These are phyloP conservation scores for Pythium aquatile DNA, from an alignment of 352 stramenopile species.

Conservation along the genomic window DNA sequence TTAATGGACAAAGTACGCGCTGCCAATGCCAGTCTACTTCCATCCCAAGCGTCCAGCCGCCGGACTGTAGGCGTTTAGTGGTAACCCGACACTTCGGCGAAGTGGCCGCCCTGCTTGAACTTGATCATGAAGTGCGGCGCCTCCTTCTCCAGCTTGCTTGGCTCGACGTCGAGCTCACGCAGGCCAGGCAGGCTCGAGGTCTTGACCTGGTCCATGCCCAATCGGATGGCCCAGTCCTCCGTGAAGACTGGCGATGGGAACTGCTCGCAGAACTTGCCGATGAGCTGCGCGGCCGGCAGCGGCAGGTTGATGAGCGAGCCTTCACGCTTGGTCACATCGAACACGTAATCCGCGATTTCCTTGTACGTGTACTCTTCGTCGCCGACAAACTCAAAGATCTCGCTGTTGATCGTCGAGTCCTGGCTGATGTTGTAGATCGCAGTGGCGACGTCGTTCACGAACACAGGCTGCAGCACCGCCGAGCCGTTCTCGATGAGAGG, in stretches of 20 bases:
- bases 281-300: slow-evolving; percentile 64
- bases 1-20: slow-evolving; percentile 20
- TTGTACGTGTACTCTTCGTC: slow-evolving; percentile 96
- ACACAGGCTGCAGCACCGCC: slow-evolving; percentile 92
- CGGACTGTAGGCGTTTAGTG: slow-evolving; percentile 44
- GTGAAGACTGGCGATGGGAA: slow-evolving; percentile 87
- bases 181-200: slow-evolving; percentile 73
- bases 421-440: slow-evolving; percentile 79
- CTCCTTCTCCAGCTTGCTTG: slow-evolving; percentile 93
- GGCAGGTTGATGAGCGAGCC: slow-evolving; percentile 81
- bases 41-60: not conserved
- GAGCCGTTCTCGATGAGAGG: slow-evolving; percentile 94
- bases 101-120: slow-evolving; percentile 94
- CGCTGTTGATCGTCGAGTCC: slow-evolving; percentile 86
- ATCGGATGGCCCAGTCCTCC: slow-evolving; percentile 67
- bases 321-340: slow-evolving; percentile 86
- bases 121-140: slow-evolving; percentile 95
- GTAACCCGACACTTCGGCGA: slow-evolving; percentile 89
- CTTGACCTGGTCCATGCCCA: slow-evolving; percentile 84
- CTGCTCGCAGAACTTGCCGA: slow-evolving; percentile 79
- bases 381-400: slow-evolving; percentile 95
- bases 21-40: not conserved
- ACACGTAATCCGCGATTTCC: slow-evolving; percentile 96
- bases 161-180: slow-evolving; percentile 83
- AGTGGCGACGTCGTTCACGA: slow-evolving; percentile 80